Base-by-base conservation (phyloP, 345 rosid genomes). In the Tarenaya hassleriana region DNA sequence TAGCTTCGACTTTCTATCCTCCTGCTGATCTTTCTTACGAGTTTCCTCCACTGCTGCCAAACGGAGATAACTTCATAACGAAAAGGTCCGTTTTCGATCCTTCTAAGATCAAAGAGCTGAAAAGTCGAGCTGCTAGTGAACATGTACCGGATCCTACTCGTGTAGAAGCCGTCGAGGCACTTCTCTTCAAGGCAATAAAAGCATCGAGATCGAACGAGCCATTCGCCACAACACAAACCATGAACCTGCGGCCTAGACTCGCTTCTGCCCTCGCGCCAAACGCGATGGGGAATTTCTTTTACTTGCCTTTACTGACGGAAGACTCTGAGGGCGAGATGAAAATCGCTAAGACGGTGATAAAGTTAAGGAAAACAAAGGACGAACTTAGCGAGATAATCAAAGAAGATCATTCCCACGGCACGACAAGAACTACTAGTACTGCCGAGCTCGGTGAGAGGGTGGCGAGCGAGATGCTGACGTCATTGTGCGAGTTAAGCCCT, bases 101-200 rank as follows among this genome's bases (percentile, higher is more conserved):
- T 17, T 18, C 17, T 16, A 43, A 14, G 47, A 43, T 43, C 10
- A 3, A 16, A 3, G 17, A 18, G 17, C 47, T 43, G 5, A 43
- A 43, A 43, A 17, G 4, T 24, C 16, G 27, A 43, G 47, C 47
- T 7, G 16, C 47, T 8, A 17, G 47, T 10, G 12, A 9, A 8
- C 17, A 43, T 16, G 47, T 43, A 6, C 47, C 47, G 19, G 7
- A 43, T 4, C 20, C 47, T 43, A 43, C 47, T 6, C 47, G 47
- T 18, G 13, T 43, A 1, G 47, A 43, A 43, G 16, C 29, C 12
- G 17, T 17, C 5, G 10, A n/a, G 4, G 24, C 47, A 1, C 47
- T 43, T 7, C n/a, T 43, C 6, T 43, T 17, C 7, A 43, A 8
- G 9, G 11, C 29, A 8, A 43, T 24, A 10, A 43, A 43, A 11